These are phyloP conservation scores for Ophiosphaerella herpotricha DNA, from an alignment of 2,329 filamentous ascomycete species.

Conservation along the genomic window DNA sequence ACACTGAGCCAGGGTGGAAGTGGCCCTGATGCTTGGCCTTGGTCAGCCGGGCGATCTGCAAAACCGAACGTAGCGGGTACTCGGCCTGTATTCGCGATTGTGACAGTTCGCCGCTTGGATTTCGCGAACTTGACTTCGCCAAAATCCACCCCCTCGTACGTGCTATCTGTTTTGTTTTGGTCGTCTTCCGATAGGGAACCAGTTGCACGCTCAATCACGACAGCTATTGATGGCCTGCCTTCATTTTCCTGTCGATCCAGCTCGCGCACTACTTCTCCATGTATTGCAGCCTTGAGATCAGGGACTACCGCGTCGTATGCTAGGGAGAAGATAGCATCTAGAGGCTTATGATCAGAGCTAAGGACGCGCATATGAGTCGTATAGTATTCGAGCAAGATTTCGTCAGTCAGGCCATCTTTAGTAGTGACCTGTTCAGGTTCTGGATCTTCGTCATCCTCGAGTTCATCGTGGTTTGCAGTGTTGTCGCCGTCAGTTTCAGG, in stretches of 20 bases:
- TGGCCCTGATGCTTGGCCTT: conserved; percentile 47
- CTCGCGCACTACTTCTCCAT: conserved; percentile 84
- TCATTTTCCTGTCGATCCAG: conserved; percentile 93
- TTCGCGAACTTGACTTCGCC: conserved; percentile 73
- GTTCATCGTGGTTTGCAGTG: conserved; percentile 41
- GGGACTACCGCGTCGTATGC: conserved; percentile 87
- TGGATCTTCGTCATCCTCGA: conserved; percentile 44
- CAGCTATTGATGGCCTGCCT: conserved; percentile 76
- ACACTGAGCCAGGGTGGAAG: conserved; percentile 73
- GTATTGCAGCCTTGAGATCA: conserved; percentile 79
- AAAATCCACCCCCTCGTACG: conserved; percentile 71
- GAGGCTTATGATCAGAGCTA: conserved; percentile 94
- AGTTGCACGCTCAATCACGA: conserved; percentile 70
- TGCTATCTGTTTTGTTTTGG: conserved; percentile 42
- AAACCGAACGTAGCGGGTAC: conserved; percentile 81
- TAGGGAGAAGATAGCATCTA: conserved; percentile 80
- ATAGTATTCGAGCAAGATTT: conserved; percentile 69
- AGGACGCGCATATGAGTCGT: conserved; percentile 85
- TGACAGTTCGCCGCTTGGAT: conserved; percentile 69
- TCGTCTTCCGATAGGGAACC: conserved; percentile 28
- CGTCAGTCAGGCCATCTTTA: conserved; percentile 63
- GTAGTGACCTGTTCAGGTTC: conserved; percentile 58
- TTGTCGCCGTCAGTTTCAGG: conserved; percentile 74
- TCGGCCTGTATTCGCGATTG: conserved; percentile 88
- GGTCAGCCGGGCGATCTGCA: conserved; percentile 68